These are phyloP conservation scores for Flagelloscypha sp. DNA, from an alignment of 768 basidiomycete genomes.

Conservation along the genomic window DNA sequence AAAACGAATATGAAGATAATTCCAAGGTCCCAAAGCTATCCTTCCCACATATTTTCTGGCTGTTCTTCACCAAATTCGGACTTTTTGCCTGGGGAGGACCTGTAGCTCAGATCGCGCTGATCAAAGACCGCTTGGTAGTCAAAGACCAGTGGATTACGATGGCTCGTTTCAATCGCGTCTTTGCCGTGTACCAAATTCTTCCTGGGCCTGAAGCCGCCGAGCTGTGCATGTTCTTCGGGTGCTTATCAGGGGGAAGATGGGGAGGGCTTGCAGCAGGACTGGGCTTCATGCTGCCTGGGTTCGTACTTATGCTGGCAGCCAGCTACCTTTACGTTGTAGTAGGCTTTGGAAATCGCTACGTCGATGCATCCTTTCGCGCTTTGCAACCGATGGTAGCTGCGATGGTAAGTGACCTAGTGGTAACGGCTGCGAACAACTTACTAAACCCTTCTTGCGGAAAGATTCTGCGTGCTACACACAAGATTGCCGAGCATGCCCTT, in stretches of 20 bases:
- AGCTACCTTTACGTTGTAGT: slow-evolving; percentile 3
- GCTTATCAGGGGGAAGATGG: slow-evolving; percentile 3
- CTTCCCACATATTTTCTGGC: slow-evolving; percentile 3
- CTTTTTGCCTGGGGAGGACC: slow-evolving; percentile 6
- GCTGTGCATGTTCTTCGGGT: slow-evolving; percentile 8
- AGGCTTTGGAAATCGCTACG: slow-evolving; percentile 5
- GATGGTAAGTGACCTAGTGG: slow-evolving; percentile 3
- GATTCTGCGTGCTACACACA: too few relatives aligned
- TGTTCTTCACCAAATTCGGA: slow-evolving; percentile 4
- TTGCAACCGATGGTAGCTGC: slow-evolving; percentile 6
- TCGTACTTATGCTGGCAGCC: slow-evolving; percentile 3
- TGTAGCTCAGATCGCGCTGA: slow-evolving; percentile 5
- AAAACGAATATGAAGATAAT: slow-evolving; percentile 2
- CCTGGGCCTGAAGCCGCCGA: slow-evolving; percentile 6
- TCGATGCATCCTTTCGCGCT: slow-evolving; percentile 4
- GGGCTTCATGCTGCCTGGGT: slow-evolving; percentile 5
- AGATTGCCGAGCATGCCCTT: slow-evolving; percentile 4
- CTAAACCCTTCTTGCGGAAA: too few relatives aligned
- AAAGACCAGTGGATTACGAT: slow-evolving; percentile 5
- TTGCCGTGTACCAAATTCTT: slow-evolving; percentile 6
- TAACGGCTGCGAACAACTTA: too few relatives aligned
- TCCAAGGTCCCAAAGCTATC: slow-evolving; percentile 5
- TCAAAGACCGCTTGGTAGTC: slow-evolving; percentile 4
- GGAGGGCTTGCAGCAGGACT: slow-evolving; percentile 5
- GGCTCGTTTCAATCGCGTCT: slow-evolving; percentile 4